Evolutionary conservation across 2,329 filamentous ascomycete species (phyloP), one percentile per base, ranked within the genome.

Genomic region (Sporothrix dimorphospora): DNA sequence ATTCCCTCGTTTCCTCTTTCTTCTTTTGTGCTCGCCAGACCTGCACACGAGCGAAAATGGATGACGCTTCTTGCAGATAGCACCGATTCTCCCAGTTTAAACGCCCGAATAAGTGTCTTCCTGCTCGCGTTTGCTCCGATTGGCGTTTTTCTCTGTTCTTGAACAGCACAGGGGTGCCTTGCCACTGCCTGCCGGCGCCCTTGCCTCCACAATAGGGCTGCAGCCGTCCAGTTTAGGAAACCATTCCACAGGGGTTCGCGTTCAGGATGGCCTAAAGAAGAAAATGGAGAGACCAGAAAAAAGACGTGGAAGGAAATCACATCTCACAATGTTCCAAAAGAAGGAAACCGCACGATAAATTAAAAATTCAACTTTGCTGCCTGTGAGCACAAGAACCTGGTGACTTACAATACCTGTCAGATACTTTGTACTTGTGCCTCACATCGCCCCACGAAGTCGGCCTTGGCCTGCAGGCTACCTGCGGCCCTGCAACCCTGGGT

Each of bases 121-220:
- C n/a, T 45, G 21, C 27, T 65, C 59, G 59, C 38, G 38, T 27
- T 11, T 66, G 21, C 24, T 47, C 8, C 49, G 40, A 34, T 34
- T 34, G 30, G 30, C 30, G 30, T 34, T 34, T 34, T 34, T 19
- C 24, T 57, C 21, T 24, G 12, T 38, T 38, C 4, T 30, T 47
- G 42, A 16, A 47, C 14, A 47, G 16, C n/a, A 49, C 63, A 66
- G 16, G 59, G 59, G 38, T 63, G 59, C 59, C 59, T 45, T 24
- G 59, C 21, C 61, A 53, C 5, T n/a, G n/a, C n/a, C n/a, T n/a
- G n/a, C n/a, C n/a, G n/a, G n/a, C n/a, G n/a, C n/a, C n/a, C 45
- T n/a, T 49, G 42, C 63, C 24, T 34, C 63, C 63, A 66, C 63
- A 49, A 40, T 68, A 69, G 34, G 66, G 66, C 49, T 69, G 66